A percentile compares a stretch with the other conserved stretches of the same genome.
These are phyloP conservation scores for Solanum hybrid DNA, from an alignment of 305 asterid genomes.

Conservation along the genomic window DNA sequence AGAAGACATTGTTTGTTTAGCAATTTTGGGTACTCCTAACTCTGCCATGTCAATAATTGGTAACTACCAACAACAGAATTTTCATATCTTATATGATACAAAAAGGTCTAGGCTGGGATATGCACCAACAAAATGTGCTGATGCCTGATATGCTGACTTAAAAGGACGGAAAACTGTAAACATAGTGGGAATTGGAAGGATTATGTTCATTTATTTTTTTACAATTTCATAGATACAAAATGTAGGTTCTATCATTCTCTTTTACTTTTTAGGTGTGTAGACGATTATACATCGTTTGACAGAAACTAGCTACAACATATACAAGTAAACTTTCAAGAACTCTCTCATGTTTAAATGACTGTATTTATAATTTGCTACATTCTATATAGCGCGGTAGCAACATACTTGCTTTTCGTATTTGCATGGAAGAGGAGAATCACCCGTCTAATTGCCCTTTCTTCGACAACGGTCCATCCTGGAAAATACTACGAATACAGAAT, in stretches of 20 bases:
- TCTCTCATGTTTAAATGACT: background rate
- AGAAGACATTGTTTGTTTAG: slow-evolving; percentile 69
- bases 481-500: background rate
- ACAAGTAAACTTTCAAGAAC: background rate
- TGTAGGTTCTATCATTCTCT: background rate
- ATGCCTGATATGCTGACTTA: slow-evolving; percentile 19
- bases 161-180: background rate
- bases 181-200: background rate
- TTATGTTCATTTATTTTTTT: background rate
- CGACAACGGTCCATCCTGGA: background rate
- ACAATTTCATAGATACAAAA: background rate
- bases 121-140: slow-evolving; percentile 69
- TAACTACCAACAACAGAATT: slow-evolving; percentile 89
- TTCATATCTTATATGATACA: slow-evolving; percentile 70
- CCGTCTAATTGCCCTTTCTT: background rate
- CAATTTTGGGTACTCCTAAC: slow-evolving; percentile 66
- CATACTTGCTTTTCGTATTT: background rate
- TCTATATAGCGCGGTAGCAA: background rate
- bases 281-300: background rate
- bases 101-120: slow-evolving; percentile 74
- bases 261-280: background rate
- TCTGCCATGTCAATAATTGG: slow-evolving; percentile 73
- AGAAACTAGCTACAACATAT: background rate
- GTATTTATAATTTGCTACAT: background rate
- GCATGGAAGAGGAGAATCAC: background rate